Percentiles rank a stretch among this genome's conserved stretches.
phyloP scores from a whole-genome alignment of 2,329 filamentous ascomycete genomes.

The Cladosporium sp. region DNA sequence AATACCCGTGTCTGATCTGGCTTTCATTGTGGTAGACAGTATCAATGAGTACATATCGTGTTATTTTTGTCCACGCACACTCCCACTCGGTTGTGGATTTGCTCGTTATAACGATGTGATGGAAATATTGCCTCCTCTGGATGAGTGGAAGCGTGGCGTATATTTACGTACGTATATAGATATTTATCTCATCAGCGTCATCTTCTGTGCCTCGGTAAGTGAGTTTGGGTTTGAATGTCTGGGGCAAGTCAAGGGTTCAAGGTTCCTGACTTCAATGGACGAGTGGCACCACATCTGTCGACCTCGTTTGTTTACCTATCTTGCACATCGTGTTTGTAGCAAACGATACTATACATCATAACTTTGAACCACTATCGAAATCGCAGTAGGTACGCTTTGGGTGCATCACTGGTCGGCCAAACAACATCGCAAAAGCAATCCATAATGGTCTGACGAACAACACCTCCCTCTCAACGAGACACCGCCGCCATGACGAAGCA shows the following conservation, averaged over 20 bases:
- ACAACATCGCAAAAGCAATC: not conserved
- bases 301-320: not conserved
- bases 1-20: not conserved
- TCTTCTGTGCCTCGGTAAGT: conserved; percentile 4
- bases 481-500: not conserved
- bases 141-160: not conserved
- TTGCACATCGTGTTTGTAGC: not conserved
- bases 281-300: not conserved
- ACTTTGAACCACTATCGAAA: too few species aligned
- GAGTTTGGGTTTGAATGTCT: not conserved
- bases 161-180: not conserved
- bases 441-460: not conserved
- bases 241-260: not conserved
- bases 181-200: not conserved
- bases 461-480: not conserved
- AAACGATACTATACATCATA: not conserved
- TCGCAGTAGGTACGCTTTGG: too few species aligned
- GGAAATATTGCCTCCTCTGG: not conserved
- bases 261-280: not conserved
- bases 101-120: not conserved
- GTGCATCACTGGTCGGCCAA: not conserved
- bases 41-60: not conserved
- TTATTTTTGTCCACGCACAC: not conserved
- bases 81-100: not conserved
- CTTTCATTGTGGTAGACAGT: not conserved